Base-by-base conservation (phyloP, 2,329 filamentous ascomycete species). In the Calonectria multiphialidica region DNA sequence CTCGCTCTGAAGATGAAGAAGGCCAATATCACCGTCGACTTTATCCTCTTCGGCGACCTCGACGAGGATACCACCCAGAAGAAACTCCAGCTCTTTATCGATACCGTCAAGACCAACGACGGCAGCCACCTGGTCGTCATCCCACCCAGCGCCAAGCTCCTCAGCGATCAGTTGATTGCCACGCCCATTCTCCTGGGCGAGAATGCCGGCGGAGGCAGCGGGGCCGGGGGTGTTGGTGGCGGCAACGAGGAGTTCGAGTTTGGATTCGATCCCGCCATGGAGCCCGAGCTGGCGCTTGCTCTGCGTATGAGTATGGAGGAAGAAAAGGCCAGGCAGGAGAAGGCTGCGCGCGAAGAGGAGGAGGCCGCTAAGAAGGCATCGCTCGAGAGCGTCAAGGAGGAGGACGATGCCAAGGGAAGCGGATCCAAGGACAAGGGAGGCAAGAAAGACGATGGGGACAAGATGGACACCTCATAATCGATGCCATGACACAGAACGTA, bases 1-100 rank as follows among this genome's bases (percentile, higher is more conserved):
- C 90, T 99, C 35, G 96, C 97, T 53, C 98, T 97, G 88, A 97
- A 97, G 87, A 97, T 98, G 95, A 98, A 98, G 92, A 99, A 99
- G 90, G 94, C 93, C 84, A 96, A 94, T 81, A 94, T 98, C 72
- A 94, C 93, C 73, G 94, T 99, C 81, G 97, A 99, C 84, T 96
- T 99, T 81, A 91, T 99, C 73, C 92, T 96, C 57, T 99, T 99
- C 80, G 97, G 97, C 77, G 96, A 99, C 80, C 90, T 98, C 66
- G 95, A 97, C 77, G 94, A 96, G 78, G 95, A 98, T 77, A 95
- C 93, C 74, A 94, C 94, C 68, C 91, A 94, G 83, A 96, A 97
- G 86, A 98, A 98, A 87, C 91, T 99, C 66, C 92, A 95, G 81
- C 93, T 94, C 33, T 99, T 99, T 88, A 95, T 98, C 85, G 94